Conservation (phyloP, 1,284 basidiomycete genomes). For the Cutaneotrichosporon cutaneum region DNA sequence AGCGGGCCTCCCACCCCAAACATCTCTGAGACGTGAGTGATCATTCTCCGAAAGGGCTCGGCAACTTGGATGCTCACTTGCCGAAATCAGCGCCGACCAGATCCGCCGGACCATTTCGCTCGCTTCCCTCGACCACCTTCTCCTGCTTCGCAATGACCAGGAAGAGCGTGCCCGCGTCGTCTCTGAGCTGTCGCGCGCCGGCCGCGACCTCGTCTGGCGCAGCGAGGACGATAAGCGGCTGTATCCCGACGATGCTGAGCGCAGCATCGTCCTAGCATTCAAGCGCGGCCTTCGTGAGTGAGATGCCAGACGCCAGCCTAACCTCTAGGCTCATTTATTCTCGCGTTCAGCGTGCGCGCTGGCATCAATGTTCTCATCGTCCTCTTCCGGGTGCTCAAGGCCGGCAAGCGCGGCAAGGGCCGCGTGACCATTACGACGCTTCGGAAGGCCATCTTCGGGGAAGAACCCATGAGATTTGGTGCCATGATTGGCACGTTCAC, state of each 20-base stretch:
- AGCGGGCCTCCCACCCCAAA: constrained; percentile 41
- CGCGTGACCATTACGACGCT: constrained; percentile 61
- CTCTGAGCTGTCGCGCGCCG: constrained; percentile 34
- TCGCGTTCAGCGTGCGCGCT: constrained; percentile 76
- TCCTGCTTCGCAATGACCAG: constrained; percentile 37
- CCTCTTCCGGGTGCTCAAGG: constrained; percentile 61
- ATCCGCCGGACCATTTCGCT: constrained; percentile 53
- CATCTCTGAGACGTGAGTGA: constrained; percentile 48
- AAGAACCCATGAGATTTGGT: constrained; percentile 75
- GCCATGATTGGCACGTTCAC: constrained; percentile 78
- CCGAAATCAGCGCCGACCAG: constrained; percentile 44
- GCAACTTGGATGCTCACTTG: constrained; percentile 1
- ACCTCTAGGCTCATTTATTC: constrained; percentile 66
- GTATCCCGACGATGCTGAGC: constrained; percentile 65
- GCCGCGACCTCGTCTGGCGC: constrained; percentile 68
- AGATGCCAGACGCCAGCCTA: constrained; percentile 4
- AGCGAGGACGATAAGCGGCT: constrained; percentile 72
- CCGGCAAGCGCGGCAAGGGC: constrained; percentile 40
- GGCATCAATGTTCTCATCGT: constrained; percentile 75
- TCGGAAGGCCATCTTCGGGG: constrained; percentile 72
- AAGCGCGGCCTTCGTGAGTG: constrained; percentile 74
- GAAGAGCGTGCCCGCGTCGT: constrained; percentile 41
- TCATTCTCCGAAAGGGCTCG: neutral
- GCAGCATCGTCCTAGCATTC: constrained; percentile 71
- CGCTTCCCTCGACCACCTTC: constrained; percentile 47